Evolutionary conservation across 2,329 filamentous ascomycete genomes (phyloP), one percentile per base, ranked within the genome.

Genomic region (Scopulariopsis brevicaulis): DNA sequence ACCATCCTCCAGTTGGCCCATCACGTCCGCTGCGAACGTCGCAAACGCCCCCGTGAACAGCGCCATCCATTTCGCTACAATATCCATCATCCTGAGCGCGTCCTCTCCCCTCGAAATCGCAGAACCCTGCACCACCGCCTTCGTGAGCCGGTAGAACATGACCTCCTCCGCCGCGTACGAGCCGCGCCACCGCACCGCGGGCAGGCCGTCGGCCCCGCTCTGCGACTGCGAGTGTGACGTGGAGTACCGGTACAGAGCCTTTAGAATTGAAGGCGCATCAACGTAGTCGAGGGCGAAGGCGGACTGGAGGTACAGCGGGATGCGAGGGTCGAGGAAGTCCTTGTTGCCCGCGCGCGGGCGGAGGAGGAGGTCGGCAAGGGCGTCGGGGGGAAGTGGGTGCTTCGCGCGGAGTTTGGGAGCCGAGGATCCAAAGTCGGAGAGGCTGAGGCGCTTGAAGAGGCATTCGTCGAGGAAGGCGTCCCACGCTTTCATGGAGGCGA

Each of bases 131-230:
- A 77, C 87, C 55, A 97, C 91, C 0, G 86, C 88, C 71, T 95
- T 96, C 2, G 90, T 90, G 55, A 99, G 90, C 3, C 92, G 85
- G 70, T 96, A 95, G 66, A 96, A 87, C 71, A 97, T 89, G 55
- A 94, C 86, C 73, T 96, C 96, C 69, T 99, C 94, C 0, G 87
- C 70, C 60, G 74, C 74, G 62, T 81, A 84, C 1, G 82, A 85
- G 67, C 71, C 80, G 56, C 69, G 73, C 82, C 83, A 86, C 60
- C 77, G 69, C 34, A 67, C 59, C 1, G 61, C 54, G 22, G 66
- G 61, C 15, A 64, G 51, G 5, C 63, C 60, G 32, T 62, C 50
- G 40, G 60, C 61, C 57, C 64, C 63, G 59, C 63, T 58, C 18
- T 66, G 66, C 32, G 67, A 62, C 54, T 71, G 69, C 4, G 61